phyloP scores from a whole-genome alignment of 202 grass and related monocot genomes.

The Setaria italica region DNA sequence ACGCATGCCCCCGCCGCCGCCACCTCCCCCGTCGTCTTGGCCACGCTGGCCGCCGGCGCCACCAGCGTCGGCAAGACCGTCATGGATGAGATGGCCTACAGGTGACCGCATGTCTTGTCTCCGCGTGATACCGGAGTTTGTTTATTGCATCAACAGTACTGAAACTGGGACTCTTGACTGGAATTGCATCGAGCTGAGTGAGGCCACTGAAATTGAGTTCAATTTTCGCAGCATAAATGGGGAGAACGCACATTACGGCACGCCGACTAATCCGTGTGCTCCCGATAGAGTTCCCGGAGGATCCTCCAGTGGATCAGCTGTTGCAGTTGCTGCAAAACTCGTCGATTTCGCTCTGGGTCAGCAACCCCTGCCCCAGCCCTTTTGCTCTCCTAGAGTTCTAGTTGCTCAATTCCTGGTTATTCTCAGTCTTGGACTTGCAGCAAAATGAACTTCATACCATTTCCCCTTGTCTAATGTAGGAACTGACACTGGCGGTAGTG shows the following conservation, averaged over 20 bases:
- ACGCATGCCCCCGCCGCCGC: constrained; percentile 67
- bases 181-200: not conserved
- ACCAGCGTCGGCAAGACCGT: constrained; percentile 77
- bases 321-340: constrained; percentile 76
- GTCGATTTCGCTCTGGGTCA: constrained; percentile 82
- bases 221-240: constrained; percentile 73
- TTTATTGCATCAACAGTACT: not conserved
- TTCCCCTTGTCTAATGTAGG: constrained; percentile 52
- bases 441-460: not conserved
- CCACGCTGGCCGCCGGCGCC: constrained; percentile 71
- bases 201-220: not conserved
- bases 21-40: constrained; percentile 76
- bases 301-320: constrained; percentile 93
- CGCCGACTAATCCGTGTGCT: constrained; percentile 77
- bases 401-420: not conserved
- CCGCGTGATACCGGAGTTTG: not conserved
- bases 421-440: not conserved
- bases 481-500: constrained; percentile 92
- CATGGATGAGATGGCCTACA: constrained; percentile 98
- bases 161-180: not conserved
- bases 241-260: constrained; percentile 92
- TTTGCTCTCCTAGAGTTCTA: not conserved
- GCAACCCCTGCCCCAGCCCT: not conserved
- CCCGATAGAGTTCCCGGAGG: constrained; percentile 80
- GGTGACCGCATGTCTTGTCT: constrained; percentile 12